Evolutionary conservation across 495 filamentous ascomycete species (phyloP).

Genomic region (Neurospora sp.): DNA sequence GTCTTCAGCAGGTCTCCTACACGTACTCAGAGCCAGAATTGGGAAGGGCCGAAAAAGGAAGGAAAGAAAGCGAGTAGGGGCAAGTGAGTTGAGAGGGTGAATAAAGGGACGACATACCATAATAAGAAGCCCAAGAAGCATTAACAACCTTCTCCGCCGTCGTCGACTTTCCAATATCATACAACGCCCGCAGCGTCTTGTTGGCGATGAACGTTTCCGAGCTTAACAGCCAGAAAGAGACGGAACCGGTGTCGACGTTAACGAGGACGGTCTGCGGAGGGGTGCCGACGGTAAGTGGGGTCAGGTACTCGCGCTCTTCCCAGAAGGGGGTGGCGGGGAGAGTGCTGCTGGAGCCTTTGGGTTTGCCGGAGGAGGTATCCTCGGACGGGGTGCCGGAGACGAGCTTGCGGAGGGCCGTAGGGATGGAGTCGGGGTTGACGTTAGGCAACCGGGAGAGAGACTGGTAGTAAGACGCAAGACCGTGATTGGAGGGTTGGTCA

Average conservation of each 20-base stretch:
- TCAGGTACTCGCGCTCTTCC: slow-evolving; percentile 54
- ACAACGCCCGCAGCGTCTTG: slow-evolving; percentile 7
- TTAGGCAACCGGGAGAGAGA: neutral
- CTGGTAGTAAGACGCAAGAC: neutral
- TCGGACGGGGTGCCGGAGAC: neutral
- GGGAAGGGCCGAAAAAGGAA: neutral
- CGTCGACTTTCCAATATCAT: slow-evolving; percentile 44
- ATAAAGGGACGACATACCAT: slow-evolving; percentile 43
- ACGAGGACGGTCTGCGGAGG: slow-evolving; percentile 55
- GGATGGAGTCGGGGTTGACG: neutral
- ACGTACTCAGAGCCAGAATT: neutral
- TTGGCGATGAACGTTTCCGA: slow-evolving; percentile 8
- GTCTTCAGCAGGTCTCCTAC: neutral
- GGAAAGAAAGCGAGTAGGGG: neutral
- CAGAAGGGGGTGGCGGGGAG: slow-evolving; percentile 5
- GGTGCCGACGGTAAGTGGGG: slow-evolving; percentile 54
- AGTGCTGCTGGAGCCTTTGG: neutral
- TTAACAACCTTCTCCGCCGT: slow-evolving; percentile 44
- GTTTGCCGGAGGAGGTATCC: neutral
- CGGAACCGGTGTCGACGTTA: slow-evolving; percentile 70
- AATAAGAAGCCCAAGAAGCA: slow-evolving; percentile 56
- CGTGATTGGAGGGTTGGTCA: neutral
- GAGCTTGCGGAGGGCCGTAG: neutral
- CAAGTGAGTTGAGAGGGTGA: neutral
- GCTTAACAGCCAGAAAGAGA: slow-evolving; percentile 40